Base-by-base conservation (phyloP, 352 stramenopile species). In the Pythium brassicae region DNA sequence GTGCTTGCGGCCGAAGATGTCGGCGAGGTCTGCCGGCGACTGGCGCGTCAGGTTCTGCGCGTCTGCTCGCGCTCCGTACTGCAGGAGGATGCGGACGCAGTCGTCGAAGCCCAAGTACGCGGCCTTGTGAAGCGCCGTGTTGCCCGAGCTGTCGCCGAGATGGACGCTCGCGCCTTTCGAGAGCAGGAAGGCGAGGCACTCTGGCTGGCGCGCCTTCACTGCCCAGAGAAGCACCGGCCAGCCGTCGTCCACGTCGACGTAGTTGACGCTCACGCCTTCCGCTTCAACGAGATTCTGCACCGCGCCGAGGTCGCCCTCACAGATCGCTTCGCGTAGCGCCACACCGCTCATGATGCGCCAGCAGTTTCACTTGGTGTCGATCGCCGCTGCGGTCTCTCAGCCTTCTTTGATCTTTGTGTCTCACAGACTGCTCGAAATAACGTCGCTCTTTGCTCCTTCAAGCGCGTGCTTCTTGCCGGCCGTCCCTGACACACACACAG, bases 71-170 rank as follows among this genome's bases (percentile, higher is more conserved):
- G 72, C 72, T 3, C 72, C 72, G 37, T 74, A 51, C 29, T 55
- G 35, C 8, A 81, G 22, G 3, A 81, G 64, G 0, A 76, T 50
- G 15, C 42, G 40, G 8, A 69, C 58, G 25, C 66, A 76, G 35
- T 78, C 63, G 3, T 48, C 53, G 49, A 74, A 54, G 12, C 68
- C 66, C 37, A 81, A 62, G 39, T 81, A 81, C 10, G 72, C 69
- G 6, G 69, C 69, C 47, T 78, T 81, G 58, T 81, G 72, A 0
- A 81, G 65, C 15, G 66, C 69, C 4, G 72, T 81, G 53, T 78
- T 81, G 35, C 72, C 64, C 9, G 55, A 62, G 2, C 59, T 32
- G 32, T 78, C 66, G 20, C 61, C 66, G 15, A 78, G 57, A 54
- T 78, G 67, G 1, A 74, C 44, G 35, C 74, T 78, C 17, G 72